Percentiles rank a stretch among this genome's conserved stretches.
These are phyloP conservation scores for Suhomyces emberorum DNA, from an alignment of 805 yeast genomes.

Conservation along the genomic window DNA sequence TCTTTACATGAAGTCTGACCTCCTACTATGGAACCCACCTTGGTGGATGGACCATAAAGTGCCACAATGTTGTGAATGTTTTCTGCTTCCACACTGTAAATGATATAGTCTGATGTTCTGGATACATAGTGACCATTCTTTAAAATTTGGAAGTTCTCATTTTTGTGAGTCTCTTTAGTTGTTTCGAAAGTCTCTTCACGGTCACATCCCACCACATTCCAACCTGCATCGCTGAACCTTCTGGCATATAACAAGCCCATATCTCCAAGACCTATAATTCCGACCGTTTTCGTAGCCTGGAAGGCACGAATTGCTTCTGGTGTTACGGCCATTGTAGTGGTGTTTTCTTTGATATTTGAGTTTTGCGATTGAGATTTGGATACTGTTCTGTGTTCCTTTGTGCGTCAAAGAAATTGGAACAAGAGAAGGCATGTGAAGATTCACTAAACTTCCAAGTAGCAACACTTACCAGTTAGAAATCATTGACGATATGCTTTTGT, in stretches of 20 bases:
- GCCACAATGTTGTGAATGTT: slow-evolving; percentile 69
- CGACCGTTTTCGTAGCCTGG: slow-evolving; percentile 52
- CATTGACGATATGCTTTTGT: no score
- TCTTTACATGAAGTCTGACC: slow-evolving; percentile 96
- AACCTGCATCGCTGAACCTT: slow-evolving; percentile 74
- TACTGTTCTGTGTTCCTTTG: no score
- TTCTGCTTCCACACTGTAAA: slow-evolving; percentile 93
- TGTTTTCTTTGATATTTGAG: no score
- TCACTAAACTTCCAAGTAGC: no score
- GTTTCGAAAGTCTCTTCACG: slow-evolving; percentile 59
- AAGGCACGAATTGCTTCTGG: slow-evolving; percentile 1
- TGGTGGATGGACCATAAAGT: slow-evolving; percentile 81
- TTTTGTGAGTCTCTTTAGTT: slow-evolving; percentile 37
- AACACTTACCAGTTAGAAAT: no score
- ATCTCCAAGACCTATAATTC: slow-evolving; percentile 94
- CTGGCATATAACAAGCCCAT: slow-evolving; percentile 91
- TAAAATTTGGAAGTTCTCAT: slow-evolving; percentile 53
- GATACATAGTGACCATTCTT: slow-evolving; percentile 82
- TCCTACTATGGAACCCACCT: slow-evolving; percentile 88
- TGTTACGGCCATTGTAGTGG: neutral
- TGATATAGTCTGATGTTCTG: slow-evolving; percentile 73
- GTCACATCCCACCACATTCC: slow-evolving; percentile 89
- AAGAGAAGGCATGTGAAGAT: no score
- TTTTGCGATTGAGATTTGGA: no score
- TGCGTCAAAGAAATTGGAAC: no score